Base-by-base conservation (phyloP, 2,329 filamentous ascomycete species). In the Colletotrichum sojae region DNA sequence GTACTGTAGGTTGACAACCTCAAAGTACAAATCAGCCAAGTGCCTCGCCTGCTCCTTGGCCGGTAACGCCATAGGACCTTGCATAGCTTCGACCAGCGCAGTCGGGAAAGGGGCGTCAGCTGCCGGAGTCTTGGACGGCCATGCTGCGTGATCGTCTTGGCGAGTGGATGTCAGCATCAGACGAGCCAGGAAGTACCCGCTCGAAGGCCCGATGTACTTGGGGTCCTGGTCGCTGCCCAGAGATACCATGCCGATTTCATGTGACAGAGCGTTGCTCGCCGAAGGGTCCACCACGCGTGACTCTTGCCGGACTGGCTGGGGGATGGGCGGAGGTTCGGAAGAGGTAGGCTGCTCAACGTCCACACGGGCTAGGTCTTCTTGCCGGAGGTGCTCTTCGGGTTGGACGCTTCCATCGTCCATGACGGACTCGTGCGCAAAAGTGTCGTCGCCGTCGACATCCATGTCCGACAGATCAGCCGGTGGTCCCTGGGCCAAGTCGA, bases 181-280 rank as follows among this genome's bases (percentile, higher is more conserved):
- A 1, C 84, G 83, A 2, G 85, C 84, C 13, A 88, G 80, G 49
- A 86, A 86, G 64, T 86, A 86, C 1, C 86, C 86, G 45, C 86
- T 88, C 0, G 86, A 88, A 2, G 86, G 86, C 0, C 86, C 86
- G 15, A 88, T 84, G 55, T 88, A 88, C 65, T 84, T 79, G 3
- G 83, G 83, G 20, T 85, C 84, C 51, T 80, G 78, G 25, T 82
- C 84, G 4, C 79, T 79, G 2, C 83, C 84, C 1, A 88, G 76
- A 0, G 86, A 86, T 0, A 88, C 80, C 15, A 88, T 73, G 0
- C 86, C 86, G 16, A 88, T 86, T 69, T 88, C 85, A 68, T 88
- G 85, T 1, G 84, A 82, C 2, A 82, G 73, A 4, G 64, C 49
- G 15, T 64, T 73, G 71, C 70, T 62, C 72, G 73, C 55, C 73